These are phyloP conservation scores for Solanum chmielewskii DNA, from an alignment of 257 asterid genomes.

Conservation along the genomic window DNA sequence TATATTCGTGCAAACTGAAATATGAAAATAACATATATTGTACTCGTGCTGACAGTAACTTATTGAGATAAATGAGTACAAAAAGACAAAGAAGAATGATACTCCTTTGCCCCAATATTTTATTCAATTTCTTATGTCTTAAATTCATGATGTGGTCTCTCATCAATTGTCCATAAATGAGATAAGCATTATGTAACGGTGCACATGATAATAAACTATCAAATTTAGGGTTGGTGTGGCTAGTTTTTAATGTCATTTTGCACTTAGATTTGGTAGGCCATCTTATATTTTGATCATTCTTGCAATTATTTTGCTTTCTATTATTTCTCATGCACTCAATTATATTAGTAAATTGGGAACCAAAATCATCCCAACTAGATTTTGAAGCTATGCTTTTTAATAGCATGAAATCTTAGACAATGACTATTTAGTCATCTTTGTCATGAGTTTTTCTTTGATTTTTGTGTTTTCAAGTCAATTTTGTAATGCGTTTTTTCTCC, in stretches of 20 bases:
- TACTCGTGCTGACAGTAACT: rapidly evolving
- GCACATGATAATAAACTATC: background rate
- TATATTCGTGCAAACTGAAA: too few relatives aligned
- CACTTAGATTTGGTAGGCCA: conserved; percentile 17
- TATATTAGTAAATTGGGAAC: conserved; percentile 11
- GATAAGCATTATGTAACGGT: conserved; percentile 19
- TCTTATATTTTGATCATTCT: background rate
- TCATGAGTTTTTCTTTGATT: conserved; percentile 42
- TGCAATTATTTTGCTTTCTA: background rate
- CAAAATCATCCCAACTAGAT: conserved; percentile 55
- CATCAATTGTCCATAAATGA: conserved; percentile 2
- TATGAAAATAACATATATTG: too few relatives aligned
- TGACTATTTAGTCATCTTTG: conserved; percentile 33
- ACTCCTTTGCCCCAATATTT: background rate
- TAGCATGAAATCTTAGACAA: conserved; percentile 32
- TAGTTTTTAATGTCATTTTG: background rate
- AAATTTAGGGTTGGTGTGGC: conserved; percentile 1
- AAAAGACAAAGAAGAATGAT: conserved; percentile 36
- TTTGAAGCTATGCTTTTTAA: conserved; percentile 48
- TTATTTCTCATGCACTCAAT: background rate
- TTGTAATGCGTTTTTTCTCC: conserved; percentile 20
- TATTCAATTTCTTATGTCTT: conserved; percentile 31
- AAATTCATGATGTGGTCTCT: conserved; percentile 47
- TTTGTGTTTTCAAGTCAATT: conserved; percentile 29
- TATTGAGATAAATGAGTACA: conserved; percentile 6